phyloP scores from a whole-genome alignment of 2,329 filamentous ascomycete species.

The Plenodomus lindquistii region DNA sequence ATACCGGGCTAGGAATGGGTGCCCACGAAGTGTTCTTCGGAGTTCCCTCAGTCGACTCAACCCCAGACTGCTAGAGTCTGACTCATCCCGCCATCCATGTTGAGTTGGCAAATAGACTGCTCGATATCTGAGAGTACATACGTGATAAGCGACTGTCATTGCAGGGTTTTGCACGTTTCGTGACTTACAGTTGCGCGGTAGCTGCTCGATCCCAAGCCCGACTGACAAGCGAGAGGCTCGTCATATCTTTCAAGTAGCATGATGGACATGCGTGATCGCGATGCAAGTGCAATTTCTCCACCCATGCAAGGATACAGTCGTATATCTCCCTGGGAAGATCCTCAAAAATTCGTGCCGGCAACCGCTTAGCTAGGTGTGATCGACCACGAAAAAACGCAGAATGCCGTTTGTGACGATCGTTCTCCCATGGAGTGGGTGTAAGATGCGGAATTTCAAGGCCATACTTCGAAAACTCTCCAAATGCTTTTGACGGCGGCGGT shows the following conservation, averaged over 20 bases:
- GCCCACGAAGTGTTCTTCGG: conserved; percentile 58
- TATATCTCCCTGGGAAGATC: conserved; percentile 59
- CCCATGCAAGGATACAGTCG: conserved; percentile 57
- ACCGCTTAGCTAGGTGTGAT: conserved; percentile 12
- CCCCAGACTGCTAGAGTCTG: conserved; percentile 51
- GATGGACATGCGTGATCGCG: conserved; percentile 51
- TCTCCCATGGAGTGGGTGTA: conserved; percentile 46
- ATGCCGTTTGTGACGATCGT: conserved; percentile 36
- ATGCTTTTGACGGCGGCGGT: not conserved
- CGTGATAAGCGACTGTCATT: conserved; percentile 1
- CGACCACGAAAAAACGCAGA: conserved; percentile 31
- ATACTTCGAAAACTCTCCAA: not conserved
- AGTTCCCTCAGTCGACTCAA: conserved; percentile 58
- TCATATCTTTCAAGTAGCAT: conserved; percentile 60
- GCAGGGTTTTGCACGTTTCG: not conserved
- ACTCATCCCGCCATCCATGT: conserved; percentile 38
- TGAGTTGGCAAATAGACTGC: conserved; percentile 54
- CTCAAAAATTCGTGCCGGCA: conserved; percentile 47
- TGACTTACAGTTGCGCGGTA: conserved; percentile 53
- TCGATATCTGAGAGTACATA: conserved; percentile 49
- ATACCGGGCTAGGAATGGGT: conserved; percentile 54
- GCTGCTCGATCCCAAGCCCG: conserved; percentile 61
- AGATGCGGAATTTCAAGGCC: conserved; percentile 23
- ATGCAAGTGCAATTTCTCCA: conserved; percentile 50
- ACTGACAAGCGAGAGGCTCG: conserved; percentile 57